Percentiles rank a stretch among this genome's conserved stretches.
Conservation (phyloP, 495 filamentous ascomycete species). For the Penicillium argentinense region DNA sequence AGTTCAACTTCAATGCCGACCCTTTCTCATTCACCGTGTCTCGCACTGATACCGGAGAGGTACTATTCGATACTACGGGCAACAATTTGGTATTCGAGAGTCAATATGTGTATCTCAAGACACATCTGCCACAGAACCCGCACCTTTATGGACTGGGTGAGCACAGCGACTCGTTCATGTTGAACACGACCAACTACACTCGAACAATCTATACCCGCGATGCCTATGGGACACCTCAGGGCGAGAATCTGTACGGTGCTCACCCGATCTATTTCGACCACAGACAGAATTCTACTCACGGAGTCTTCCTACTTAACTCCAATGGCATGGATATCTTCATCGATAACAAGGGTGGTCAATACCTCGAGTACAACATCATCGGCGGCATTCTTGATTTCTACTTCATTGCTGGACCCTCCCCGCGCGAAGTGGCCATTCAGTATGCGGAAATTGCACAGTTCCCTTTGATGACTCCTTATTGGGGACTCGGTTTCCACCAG, state of each 20-base stretch:
- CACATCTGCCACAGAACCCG: constrained; percentile 49
- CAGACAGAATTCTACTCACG: constrained; percentile 52
- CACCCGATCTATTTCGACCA: constrained; percentile 56
- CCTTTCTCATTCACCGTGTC: constrained; percentile 16
- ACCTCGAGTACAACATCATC: constrained; percentile 67
- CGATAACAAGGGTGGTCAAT: constrained; percentile 42
- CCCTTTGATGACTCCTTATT: constrained; percentile 56
- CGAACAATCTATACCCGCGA: constrained; percentile 68
- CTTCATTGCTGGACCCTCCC: constrained; percentile 53
- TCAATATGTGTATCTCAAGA: constrained; percentile 56
- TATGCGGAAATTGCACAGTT: constrained; percentile 46
- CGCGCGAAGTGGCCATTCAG: constrained; percentile 46
- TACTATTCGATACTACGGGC: constrained; percentile 49
- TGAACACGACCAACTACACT: constrained; percentile 49
- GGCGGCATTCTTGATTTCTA: constrained; percentile 57
- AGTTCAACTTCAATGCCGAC: constrained; percentile 8
- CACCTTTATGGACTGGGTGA: constrained; percentile 60
- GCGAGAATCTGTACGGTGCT: constrained; percentile 52
- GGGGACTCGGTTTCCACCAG: constrained; percentile 56
- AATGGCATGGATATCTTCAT: constrained; percentile 71
- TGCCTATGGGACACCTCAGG: constrained; percentile 19
- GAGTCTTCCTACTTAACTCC: constrained; percentile 56
- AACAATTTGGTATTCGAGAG: constrained; percentile 54
- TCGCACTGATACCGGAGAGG: constrained; percentile 24
- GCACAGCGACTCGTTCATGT: constrained; percentile 48